A percentile compares a stretch with the other conserved stretches of the same genome.
Evolutionary conservation across 352 stramenopile genomes (phyloP).

Genomic region (Globisporangium takayamanum): DNA sequence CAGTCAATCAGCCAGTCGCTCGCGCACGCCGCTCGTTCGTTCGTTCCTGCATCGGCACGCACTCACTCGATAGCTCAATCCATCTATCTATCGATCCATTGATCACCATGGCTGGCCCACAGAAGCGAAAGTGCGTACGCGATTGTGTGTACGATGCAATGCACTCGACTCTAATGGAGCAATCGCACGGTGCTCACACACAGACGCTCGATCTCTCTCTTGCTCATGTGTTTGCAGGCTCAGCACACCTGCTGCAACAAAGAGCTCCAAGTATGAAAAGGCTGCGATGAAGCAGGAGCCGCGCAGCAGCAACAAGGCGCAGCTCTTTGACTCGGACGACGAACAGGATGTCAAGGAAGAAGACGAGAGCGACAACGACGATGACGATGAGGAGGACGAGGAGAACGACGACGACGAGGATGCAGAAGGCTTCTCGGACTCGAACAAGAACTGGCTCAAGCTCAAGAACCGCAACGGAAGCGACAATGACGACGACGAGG

Average conservation of each 20-base stretch:
- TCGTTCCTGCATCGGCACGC: not conserved
- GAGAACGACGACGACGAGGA: slow-evolving; percentile 38
- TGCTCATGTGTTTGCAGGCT: slow-evolving; percentile 6
- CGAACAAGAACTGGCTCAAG: slow-evolving; percentile 85
- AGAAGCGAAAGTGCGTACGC: slow-evolving; percentile 42
- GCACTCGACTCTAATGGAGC: not conserved
- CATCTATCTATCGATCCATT: too few species aligned
- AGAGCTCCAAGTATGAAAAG: slow-evolving; percentile 70
- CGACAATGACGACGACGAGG: slow-evolving; percentile 38
- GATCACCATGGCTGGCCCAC: slow-evolving; percentile 36
- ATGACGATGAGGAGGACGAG: slow-evolving; percentile 43
- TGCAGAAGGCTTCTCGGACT: slow-evolving; percentile 70
- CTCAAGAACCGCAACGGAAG: slow-evolving; percentile 46
- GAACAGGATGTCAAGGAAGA: slow-evolving; percentile 33
- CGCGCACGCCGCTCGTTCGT: slow-evolving; percentile 1
- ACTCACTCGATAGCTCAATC: not conserved
- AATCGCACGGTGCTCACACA: not conserved
- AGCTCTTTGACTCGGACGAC: slow-evolving; percentile 70
- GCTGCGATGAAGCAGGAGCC: slow-evolving; percentile 69
- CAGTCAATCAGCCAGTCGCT: slow-evolving; percentile 9
- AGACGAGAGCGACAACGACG: slow-evolving; percentile 37
- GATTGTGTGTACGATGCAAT: not conserved
- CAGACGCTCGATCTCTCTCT: not conserved
- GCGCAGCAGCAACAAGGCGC: slow-evolving; percentile 32
- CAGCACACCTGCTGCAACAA: slow-evolving; percentile 21